Percentiles rank a stretch among this genome's conserved stretches.
phyloP scores from a whole-genome alignment of 805 yeast species.

The Teunomyces aglyptinius region DNA sequence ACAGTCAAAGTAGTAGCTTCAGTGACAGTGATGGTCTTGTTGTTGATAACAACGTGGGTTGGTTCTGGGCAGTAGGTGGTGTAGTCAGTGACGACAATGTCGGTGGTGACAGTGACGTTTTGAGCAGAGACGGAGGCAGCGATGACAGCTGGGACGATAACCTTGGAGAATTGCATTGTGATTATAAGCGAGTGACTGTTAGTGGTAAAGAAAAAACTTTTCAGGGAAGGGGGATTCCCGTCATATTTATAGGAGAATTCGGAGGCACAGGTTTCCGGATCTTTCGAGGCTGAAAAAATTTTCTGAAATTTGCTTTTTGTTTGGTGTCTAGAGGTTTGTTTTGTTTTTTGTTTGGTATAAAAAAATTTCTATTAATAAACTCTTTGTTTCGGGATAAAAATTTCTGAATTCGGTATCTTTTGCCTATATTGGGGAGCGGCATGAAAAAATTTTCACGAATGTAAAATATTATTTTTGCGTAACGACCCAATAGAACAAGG shows the following conservation, averaged over 20 bases:
- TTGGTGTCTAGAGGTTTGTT: background rate
- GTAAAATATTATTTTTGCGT: background rate
- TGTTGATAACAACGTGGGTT: slow-evolving; percentile 63
- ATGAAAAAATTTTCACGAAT: background rate
- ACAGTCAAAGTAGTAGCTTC: slow-evolving; percentile 79
- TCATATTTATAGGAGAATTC: slow-evolving; percentile 6
- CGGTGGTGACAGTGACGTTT: slow-evolving; percentile 50
- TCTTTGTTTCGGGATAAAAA: background rate
- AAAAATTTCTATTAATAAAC: background rate
- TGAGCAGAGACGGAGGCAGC: slow-evolving; percentile 44
- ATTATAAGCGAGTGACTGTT: slow-evolving; percentile 7
- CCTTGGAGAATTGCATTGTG: slow-evolving; percentile 37
- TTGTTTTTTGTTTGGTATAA: background rate
- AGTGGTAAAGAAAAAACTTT: background rate
- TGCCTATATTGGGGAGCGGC: background rate
- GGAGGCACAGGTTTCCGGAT: background rate
- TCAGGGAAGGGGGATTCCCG: background rate
- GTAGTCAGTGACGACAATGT: slow-evolving; percentile 62
- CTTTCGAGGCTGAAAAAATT: background rate
- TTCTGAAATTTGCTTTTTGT: background rate
- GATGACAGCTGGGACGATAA: slow-evolving; percentile 38
- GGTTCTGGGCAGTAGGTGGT: slow-evolving; percentile 83
- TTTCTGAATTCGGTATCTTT: background rate
- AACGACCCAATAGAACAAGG: background rate
- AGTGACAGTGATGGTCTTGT: slow-evolving; percentile 70